phyloP scores from a whole-genome alignment of 2,329 filamentous ascomycete genomes.

The Cytospora chrysosperma region DNA sequence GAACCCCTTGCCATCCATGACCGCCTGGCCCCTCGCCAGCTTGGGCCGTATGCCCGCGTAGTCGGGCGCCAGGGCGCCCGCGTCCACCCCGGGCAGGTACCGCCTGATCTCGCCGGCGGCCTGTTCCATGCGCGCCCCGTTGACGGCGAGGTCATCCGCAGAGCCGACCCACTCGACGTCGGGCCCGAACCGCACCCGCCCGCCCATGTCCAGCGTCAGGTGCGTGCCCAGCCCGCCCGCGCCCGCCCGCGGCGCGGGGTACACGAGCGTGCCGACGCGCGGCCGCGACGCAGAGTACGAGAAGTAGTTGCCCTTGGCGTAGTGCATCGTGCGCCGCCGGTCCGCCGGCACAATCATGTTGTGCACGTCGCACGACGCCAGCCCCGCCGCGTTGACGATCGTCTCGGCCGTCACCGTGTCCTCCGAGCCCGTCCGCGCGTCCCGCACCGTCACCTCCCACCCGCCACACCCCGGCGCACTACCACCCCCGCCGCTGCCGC shows the following conservation, averaged over 20 bases:
- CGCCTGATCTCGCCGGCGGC: slow-evolving; percentile 73
- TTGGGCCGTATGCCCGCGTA: slow-evolving; percentile 94
- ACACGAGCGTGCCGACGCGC: slow-evolving; percentile 70
- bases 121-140: slow-evolving; percentile 57
- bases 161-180: slow-evolving; percentile 90
- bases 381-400: slow-evolving; percentile 81
- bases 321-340: slow-evolving; percentile 64
- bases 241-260: slow-evolving; percentile 81
- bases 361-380: slow-evolving; percentile 71
- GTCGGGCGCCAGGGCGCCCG: slow-evolving; percentile 66
- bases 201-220: slow-evolving; percentile 83
- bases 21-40: slow-evolving; percentile 54
- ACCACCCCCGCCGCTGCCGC: slow-evolving; percentile 28
- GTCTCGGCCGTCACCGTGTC: slow-evolving; percentile 69
- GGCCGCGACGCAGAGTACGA: slow-evolving; percentile 70
- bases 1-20: slow-evolving; percentile 67
- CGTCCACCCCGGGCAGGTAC: slow-evolving; percentile 76
- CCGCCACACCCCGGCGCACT: slow-evolving; percentile 52
- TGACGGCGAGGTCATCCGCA: slow-evolving; percentile 69
- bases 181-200: slow-evolving; percentile 85
- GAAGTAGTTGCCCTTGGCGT: slow-evolving; percentile 95
- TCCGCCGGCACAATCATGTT: slow-evolving; percentile 73
- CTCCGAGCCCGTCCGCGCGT: slow-evolving; percentile 45
- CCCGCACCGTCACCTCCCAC: slow-evolving; percentile 65
- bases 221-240: slow-evolving; percentile 87